These are phyloP conservation scores for Ophiocordyceps camponoti-saundersi DNA, from an alignment of 2,329 filamentous ascomycete species.

Conservation along the genomic window DNA sequence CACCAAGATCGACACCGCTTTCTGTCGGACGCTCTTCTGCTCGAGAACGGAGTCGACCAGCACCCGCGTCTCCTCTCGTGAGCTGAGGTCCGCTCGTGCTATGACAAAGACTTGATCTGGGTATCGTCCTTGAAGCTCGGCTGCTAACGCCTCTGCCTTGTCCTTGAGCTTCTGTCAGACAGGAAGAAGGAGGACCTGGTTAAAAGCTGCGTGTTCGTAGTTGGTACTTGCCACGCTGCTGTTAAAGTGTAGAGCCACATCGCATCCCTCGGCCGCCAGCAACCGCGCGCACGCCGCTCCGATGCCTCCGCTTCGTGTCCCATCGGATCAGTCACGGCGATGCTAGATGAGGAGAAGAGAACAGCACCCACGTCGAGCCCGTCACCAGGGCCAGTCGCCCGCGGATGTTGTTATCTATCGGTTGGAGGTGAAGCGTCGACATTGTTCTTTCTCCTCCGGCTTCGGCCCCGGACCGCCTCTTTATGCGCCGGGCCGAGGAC, in stretches of 20 bases:
- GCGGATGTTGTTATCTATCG: constrained; percentile 8
- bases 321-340: neutral
- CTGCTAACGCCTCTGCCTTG: constrained; percentile 13
- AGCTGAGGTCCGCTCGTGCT: constrained; percentile 11
- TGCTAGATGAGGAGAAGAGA: neutral
- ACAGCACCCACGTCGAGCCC: constrained; percentile 11
- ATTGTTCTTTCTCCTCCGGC: constrained; percentile 1
- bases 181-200: neutral
- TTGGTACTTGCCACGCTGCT: constrained; percentile 12
- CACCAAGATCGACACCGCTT: constrained; percentile 13
- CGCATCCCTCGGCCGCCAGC: constrained; percentile 17
- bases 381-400: constrained; percentile 16
- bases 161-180: constrained; percentile 6
- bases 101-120: constrained; percentile 12
- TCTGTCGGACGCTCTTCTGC: constrained; percentile 7
- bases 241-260: constrained; percentile 16
- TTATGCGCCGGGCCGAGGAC: too few species aligned
- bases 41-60: constrained; percentile 8
- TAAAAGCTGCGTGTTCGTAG: neutral
- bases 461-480: neutral
- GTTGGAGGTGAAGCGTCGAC: constrained; percentile 7
- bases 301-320: constrained; percentile 14
- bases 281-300: constrained; percentile 14
- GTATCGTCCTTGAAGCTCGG: constrained; percentile 8
- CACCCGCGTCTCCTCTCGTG: constrained; percentile 8